phyloP scores from a whole-genome alignment of 371 early-diverging fungal species.

The Lichtheimia ramosa region DNA sequence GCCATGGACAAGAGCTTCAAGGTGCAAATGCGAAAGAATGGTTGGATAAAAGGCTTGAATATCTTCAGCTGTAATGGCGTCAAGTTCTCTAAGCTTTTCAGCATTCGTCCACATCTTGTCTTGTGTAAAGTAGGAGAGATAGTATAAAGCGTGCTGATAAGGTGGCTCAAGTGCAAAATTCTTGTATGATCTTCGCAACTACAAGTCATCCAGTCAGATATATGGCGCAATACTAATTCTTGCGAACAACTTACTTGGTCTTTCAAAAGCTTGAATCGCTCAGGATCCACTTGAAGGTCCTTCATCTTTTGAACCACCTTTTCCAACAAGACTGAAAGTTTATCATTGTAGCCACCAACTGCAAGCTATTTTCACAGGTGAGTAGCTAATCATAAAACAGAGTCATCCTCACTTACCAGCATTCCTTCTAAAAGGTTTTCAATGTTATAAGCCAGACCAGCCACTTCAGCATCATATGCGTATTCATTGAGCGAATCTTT shows the following conservation, averaged over 20 bases:
- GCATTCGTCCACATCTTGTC: conserved; percentile 81
- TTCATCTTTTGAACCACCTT: conserved; percentile 74
- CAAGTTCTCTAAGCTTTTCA: conserved; percentile 67
- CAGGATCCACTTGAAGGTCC: conserved; percentile 59
- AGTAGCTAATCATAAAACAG: too few relatives aligned
- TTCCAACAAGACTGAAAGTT: conserved; percentile 68
- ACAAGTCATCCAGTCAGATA: background rate
- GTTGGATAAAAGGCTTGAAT: conserved; percentile 74
- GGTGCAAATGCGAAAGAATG: conserved; percentile 66
- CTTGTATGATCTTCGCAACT: conserved; percentile 66
- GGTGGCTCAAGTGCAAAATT: conserved; percentile 77
- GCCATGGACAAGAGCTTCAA: conserved; percentile 85
- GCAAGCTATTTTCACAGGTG: conserved; percentile 33
- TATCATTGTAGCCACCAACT: conserved; percentile 85
- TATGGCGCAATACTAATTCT: too few relatives aligned
- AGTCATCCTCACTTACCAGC: conserved; percentile 27
- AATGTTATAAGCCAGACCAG: conserved; percentile 77
- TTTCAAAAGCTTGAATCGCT: conserved; percentile 74
- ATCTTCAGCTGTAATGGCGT: conserved; percentile 66
- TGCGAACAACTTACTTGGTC: conserved; percentile 43
- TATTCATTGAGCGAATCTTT: conserved; percentile 82
- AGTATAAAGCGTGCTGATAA: conserved; percentile 77
- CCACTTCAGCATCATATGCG: conserved; percentile 86
- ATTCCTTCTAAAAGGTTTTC: conserved; percentile 71
- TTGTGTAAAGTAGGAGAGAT: conserved; percentile 73